phyloP scores from a whole-genome alignment of 2,329 filamentous ascomycete genomes.

The Myriangium duriaei region DNA sequence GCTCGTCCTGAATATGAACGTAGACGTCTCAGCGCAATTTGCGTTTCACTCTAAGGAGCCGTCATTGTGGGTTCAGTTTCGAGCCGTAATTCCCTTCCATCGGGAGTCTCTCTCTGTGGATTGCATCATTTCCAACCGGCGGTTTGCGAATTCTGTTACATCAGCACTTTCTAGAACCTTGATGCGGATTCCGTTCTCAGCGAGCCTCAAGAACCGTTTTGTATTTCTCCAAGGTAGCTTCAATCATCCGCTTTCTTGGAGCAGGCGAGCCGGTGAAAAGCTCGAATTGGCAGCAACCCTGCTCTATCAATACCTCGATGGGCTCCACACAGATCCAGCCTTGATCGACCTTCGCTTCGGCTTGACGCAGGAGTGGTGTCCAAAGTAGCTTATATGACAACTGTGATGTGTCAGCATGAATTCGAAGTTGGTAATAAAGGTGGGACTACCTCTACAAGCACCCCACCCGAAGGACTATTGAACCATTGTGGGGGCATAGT shows the following conservation, averaged over 20 bases:
- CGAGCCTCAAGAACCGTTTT: too few relatives aligned
- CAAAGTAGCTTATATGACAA: conserved; percentile 54
- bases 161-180: too few relatives aligned
- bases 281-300: conserved; percentile 66
- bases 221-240: too few relatives aligned
- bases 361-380: conserved; percentile 55
- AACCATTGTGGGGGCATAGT: conserved; percentile 55
- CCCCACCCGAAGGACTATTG: conserved; percentile 56
- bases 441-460: conserved; percentile 49
- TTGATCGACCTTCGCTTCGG: conserved; percentile 43
- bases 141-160: too few relatives aligned
- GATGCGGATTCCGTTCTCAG: too few relatives aligned
- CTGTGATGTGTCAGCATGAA: conserved; percentile 14
- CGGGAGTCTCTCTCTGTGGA: too few relatives aligned
- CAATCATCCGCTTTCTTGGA: conserved; percentile 56
- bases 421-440: background rate
- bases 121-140: too few relatives aligned
- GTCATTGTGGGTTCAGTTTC: too few relatives aligned
- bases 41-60: too few relatives aligned
- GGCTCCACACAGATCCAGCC: conserved; percentile 63
- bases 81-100: too few relatives aligned
- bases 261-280: conserved; percentile 59
- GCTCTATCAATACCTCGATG: conserved; percentile 57
- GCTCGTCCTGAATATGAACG: too few relatives aligned
- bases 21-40: too few relatives aligned